Evolutionary conservation across 2,329 filamentous ascomycete genomes (phyloP).

Genomic region (Drechslerella stenobrocha): DNA sequence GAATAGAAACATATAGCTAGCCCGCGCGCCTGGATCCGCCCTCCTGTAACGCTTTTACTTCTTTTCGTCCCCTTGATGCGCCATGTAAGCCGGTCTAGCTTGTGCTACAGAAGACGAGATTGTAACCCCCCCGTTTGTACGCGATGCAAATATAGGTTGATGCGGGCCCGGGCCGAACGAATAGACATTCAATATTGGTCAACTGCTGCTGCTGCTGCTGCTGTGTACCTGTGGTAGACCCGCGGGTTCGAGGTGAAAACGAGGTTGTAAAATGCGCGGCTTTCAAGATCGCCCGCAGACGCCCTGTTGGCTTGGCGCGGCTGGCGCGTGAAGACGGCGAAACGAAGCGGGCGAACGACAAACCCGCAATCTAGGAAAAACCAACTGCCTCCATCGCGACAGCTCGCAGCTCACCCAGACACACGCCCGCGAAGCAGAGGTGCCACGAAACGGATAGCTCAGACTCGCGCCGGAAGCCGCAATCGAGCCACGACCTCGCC

Average conservation of each 20-base stretch:
- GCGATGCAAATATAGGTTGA: background rate
- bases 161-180: background rate
- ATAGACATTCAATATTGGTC: background rate
- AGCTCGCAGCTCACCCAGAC: background rate
- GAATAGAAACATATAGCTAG: background rate
- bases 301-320: slow-evolving; percentile 2
- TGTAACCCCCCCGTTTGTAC: background rate
- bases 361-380: background rate
- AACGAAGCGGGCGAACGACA: background rate
- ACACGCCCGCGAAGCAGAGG: background rate
- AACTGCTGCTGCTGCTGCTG: too few species aligned
- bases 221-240: too few species aligned
- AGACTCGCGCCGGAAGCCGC: background rate
- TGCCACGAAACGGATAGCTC: background rate
- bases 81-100: slow-evolving; percentile 16
- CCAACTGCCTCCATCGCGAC: background rate
- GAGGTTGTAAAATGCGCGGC: too few species aligned
- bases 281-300: too few species aligned
- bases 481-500: background rate
- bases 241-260: too few species aligned
- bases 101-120: slow-evolving; percentile 15
- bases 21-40: background rate
- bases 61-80: slow-evolving; percentile 10
- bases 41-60: background rate
- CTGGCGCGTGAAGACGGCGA: background rate